Conservation (phyloP, 768 basidiomycete genomes). For the Tylopilus cervinicoccineus region DNA sequence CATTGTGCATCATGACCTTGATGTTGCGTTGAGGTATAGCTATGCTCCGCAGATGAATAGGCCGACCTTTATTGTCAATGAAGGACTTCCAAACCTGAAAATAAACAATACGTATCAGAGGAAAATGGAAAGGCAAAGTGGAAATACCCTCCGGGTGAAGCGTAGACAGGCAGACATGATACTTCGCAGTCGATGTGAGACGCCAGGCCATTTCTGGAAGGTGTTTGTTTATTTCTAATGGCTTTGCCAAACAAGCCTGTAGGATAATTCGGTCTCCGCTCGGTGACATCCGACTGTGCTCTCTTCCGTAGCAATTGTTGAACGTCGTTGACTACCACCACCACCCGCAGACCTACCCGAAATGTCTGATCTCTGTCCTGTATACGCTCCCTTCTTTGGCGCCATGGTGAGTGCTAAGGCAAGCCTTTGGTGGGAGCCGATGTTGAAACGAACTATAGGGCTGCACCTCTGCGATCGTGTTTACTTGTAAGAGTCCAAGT, state of each 20-base stretch:
- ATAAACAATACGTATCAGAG: neutral
- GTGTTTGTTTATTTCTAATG: constrained; percentile 31
- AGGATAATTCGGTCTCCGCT: constrained; percentile 20
- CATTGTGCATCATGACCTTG: constrained; percentile 77
- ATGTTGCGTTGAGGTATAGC: constrained; percentile 6
- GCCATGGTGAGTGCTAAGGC: constrained; percentile 67
- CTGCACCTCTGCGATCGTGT: constrained; percentile 94
- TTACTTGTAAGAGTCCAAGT: constrained; percentile 72
- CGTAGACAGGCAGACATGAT: constrained; percentile 66
- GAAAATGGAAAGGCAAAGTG: neutral
- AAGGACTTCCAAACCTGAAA: constrained; percentile 76
- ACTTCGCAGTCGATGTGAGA: neutral
- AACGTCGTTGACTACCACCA: neutral
- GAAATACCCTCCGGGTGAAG: constrained; percentile 56
- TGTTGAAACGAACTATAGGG: constrained; percentile 50
- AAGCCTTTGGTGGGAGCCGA: neutral
- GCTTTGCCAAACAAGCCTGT: constrained; percentile 24
- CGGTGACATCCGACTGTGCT: constrained; percentile 18
- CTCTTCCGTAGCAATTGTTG: constrained; percentile 5
- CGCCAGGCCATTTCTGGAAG: neutral
- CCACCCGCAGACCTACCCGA: constrained; percentile 2
- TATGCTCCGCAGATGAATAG: rapidly evolving
- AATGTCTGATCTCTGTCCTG: constrained; percentile 84
- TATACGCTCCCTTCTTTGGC: constrained; percentile 98
- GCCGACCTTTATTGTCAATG: constrained; percentile 63